phyloP scores from a whole-genome alignment of 768 basidiomycete species.

The Boletus reticulatus region DNA sequence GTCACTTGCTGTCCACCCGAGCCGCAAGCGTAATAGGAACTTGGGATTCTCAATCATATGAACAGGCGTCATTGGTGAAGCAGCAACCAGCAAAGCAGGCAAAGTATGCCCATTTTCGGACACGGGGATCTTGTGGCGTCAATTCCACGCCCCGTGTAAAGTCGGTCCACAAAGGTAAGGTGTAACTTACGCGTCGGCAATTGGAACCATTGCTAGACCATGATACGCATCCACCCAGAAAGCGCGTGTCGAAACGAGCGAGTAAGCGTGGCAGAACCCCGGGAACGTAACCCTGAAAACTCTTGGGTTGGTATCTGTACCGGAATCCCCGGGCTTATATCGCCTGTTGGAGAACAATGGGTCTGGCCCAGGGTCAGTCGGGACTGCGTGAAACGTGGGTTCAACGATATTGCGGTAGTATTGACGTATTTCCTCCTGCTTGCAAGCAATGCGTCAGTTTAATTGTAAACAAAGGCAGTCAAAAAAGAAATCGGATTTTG shows the following conservation, averaged over 20 bases:
- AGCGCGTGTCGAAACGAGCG: constrained; percentile 76
- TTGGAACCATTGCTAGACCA: constrained; percentile 77
- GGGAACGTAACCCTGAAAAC: constrained; percentile 20
- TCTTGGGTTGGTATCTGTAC: constrained; percentile 1
- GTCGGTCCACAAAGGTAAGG: not conserved
- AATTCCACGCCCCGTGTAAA: constrained; percentile 7
- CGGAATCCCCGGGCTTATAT: not conserved
- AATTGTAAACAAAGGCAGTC: constrained; percentile 5
- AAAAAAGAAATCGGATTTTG: constrained; percentile 1
- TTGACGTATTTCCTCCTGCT: constrained; percentile 35
- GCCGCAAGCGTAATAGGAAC: constrained; percentile 8
- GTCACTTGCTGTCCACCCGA: constrained; percentile 12
- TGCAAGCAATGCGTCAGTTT: constrained; percentile 20
- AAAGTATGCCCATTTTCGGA: constrained; percentile 7
- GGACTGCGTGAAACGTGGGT: constrained; percentile 27
- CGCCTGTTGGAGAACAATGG: not conserved
- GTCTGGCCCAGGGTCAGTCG: constrained; percentile 4
- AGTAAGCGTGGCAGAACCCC: constrained; percentile 39
- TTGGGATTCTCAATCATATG: constrained; percentile 21
- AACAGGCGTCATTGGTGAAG: constrained; percentile 9
- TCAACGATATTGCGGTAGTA: constrained; percentile 30
- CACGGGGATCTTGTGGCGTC: constrained; percentile 18
- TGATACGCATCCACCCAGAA: constrained; percentile 85
- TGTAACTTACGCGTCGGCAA: constrained; percentile 71
- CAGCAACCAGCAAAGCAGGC: constrained; percentile 11